A percentile compares a stretch with the other conserved stretches of the same genome.
Evolutionary conservation across 2,329 filamentous ascomycete genomes (phyloP).

Genomic region (Cladosporium oxysporum): DNA sequence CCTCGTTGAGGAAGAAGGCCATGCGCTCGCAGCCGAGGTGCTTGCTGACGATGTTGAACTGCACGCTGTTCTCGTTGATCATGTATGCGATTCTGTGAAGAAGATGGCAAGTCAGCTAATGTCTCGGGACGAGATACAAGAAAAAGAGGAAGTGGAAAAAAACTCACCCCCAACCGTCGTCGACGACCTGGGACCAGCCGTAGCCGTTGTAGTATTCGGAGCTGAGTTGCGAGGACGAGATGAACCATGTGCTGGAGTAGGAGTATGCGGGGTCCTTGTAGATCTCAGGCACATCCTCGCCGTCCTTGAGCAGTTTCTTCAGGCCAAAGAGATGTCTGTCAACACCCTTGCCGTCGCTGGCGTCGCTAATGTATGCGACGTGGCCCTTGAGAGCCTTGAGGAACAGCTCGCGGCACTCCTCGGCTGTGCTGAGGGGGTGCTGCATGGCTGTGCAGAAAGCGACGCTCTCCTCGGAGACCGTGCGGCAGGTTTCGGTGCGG

Average conservation of each 20-base stretch:
- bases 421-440: slow-evolving; percentile 64
- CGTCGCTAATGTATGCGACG: slow-evolving; percentile 85
- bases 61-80: slow-evolving; percentile 98
- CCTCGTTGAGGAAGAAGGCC: slow-evolving; percentile 95
- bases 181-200: slow-evolving; percentile 96
- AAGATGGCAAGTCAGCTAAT: slow-evolving; percentile 26
- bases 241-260: slow-evolving; percentile 86
- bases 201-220: slow-evolving; percentile 99
- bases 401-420: slow-evolving; percentile 73
- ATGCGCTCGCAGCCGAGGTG: slow-evolving; percentile 85
- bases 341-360: slow-evolving; percentile 88
- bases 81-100: slow-evolving; percentile 79
- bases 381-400: slow-evolving; percentile 79
- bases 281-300: slow-evolving; percentile 77
- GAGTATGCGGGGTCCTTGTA: slow-evolving; percentile 83
- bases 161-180: slow-evolving; percentile 77
- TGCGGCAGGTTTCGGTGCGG: slow-evolving; percentile 92
- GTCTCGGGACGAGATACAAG: too few species aligned
- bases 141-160: not conserved
- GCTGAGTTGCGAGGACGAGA: slow-evolving; percentile 86
- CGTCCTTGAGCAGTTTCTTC: slow-evolving; percentile 81
- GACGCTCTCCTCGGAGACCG: slow-evolving; percentile 86
- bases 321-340: slow-evolving; percentile 97
- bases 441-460: slow-evolving; percentile 87
- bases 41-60: slow-evolving; percentile 98